Base-by-base conservation (phyloP, 345 rosid genomes). In the Heritiera fomes region DNA sequence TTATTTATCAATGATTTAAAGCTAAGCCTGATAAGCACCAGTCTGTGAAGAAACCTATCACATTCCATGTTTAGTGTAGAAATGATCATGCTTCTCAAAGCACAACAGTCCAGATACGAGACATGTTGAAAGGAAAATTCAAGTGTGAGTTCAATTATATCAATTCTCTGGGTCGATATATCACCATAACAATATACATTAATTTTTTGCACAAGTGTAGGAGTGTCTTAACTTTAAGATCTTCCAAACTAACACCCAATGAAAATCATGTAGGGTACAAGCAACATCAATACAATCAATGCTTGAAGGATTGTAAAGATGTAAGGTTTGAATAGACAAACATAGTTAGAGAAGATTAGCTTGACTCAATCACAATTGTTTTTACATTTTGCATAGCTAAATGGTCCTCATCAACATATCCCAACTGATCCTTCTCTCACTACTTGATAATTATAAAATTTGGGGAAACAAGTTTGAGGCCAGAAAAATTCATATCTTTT, bases 261-360 rank as follows among this genome's bases (percentile, higher is more conserved):
- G 65, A 55, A 55, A 73, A 40, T 18, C 9, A 8, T 0, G 30
- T 14, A 55, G 50, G 56, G 50, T 1, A 40, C 40, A 20, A 45
- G 66, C 55, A 58, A 46, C 53, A 38, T 40, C 34, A 15, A 72
- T 20, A 72, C 7, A 38, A 23, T 58, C 40, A 41, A 23, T 70
- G 41, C 58, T 23, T 70, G 32, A 47, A 47, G 58, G 40, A 23
- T 45, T 3, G 5, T 7, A 28, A 47, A 47, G 73, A 47, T 15
- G 34, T 2, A 30, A 30, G 46, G 46, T 71, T 52, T 52, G 45
- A 32, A 28, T 30, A 50, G 56, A 32, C 8, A 63, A 63, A 23
- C 40, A 46, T 67, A 34, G 3, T 34, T 34, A 69, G 10, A 69
- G 38, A 6, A 69, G 40, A 47, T 69, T 71, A 52, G 75, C 75